Evolutionary conservation across 352 stramenopile genomes (phyloP).

Genomic region (Pythium brassicae): DNA sequence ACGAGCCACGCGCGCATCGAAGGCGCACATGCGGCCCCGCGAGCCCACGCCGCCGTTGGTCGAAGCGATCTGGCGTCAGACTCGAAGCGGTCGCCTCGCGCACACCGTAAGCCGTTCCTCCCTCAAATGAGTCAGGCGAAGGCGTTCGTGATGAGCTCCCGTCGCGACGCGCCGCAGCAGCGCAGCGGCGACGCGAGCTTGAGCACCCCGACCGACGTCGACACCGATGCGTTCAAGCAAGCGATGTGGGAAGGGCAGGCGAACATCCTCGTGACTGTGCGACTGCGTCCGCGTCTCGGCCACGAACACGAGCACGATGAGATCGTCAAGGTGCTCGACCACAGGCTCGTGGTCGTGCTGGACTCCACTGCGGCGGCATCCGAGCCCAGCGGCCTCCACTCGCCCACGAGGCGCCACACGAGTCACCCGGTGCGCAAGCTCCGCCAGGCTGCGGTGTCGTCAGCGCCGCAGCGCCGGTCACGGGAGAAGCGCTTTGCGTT

Average conservation of each 20-base stretch:
- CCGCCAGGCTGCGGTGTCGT: constrained; percentile 24
- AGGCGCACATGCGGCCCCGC: constrained; percentile 1
- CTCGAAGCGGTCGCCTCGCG: constrained; percentile 4
- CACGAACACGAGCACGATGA: constrained; percentile 67
- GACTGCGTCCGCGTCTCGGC: constrained; percentile 72
- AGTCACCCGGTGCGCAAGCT: constrained; percentile 31
- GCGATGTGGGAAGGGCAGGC: constrained; percentile 85
- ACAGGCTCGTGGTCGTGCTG: constrained; percentile 83
- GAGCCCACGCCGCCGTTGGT: not conserved
- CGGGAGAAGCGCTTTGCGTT: constrained; percentile 87
- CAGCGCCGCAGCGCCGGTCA: constrained; percentile 19
- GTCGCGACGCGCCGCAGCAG: constrained; percentile 1
- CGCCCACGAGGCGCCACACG: constrained; percentile 17
- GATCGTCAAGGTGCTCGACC: constrained; percentile 83
- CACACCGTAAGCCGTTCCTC: constrained; percentile 17
- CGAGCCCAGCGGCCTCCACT: not conserved
- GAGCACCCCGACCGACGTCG: constrained; percentile 17
- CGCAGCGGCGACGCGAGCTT: not conserved
- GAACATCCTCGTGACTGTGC: constrained; percentile 88
- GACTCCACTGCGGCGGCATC: constrained; percentile 27
- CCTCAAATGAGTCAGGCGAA: constrained; percentile 18
- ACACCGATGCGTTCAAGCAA: constrained; percentile 64
- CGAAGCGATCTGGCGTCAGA: not conserved
- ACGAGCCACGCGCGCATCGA: constrained; percentile 28
- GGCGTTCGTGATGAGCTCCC: constrained; percentile 7